Evolutionary conservation across 345 rosid species (phyloP), one percentile per base, ranked within the genome.

Genomic region (Brassica rapa): DNA sequence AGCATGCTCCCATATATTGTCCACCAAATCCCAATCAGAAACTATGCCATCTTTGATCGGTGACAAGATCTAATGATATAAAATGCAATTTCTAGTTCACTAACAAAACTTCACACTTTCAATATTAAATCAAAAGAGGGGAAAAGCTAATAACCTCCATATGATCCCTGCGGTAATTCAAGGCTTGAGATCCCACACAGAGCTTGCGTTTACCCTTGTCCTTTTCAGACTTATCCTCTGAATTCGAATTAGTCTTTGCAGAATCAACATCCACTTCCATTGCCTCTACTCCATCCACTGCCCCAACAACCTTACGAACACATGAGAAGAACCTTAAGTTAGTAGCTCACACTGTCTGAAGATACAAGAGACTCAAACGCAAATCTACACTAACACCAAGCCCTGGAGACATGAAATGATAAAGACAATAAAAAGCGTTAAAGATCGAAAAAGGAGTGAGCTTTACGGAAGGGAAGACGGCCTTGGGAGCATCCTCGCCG

Each of bases 401-500:
- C 59, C 49, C 59, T 24, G 51, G 74, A 6, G 51, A 74, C 71
- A 49, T 8, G 53, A 56, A 75, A 51, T 60, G 68, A 56, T 27
- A 12, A 51, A 51, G n/a, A 67, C 46, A 23, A 27, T 8, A 24
- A 61, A 57, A 62, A 43, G 61, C 77, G 0, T 3, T 4, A 21
- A 63, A 43, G 61, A 43, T 24, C 68, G 30, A 8, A 43, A 59
- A 29, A 83, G 88, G 77, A 53, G 59, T 15, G 59, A 53, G 59
- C 59, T 53, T 87, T 76, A 95, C 97, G 19, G 99, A 93, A 75
- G 99, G 99, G 62, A 95, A 95, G 6, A 95, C 99, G 24, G 99
- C 99, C 82, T 95, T 95, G 39, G 98, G 98, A 74, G 97, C 94
- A 86, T 95, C 99, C 86, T 93, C 99, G 6, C 99, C 99, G 3